These are phyloP conservation scores for Phytopythium chamaehyphon DNA, from an alignment of 352 stramenopile species.

Conservation along the genomic window DNA sequence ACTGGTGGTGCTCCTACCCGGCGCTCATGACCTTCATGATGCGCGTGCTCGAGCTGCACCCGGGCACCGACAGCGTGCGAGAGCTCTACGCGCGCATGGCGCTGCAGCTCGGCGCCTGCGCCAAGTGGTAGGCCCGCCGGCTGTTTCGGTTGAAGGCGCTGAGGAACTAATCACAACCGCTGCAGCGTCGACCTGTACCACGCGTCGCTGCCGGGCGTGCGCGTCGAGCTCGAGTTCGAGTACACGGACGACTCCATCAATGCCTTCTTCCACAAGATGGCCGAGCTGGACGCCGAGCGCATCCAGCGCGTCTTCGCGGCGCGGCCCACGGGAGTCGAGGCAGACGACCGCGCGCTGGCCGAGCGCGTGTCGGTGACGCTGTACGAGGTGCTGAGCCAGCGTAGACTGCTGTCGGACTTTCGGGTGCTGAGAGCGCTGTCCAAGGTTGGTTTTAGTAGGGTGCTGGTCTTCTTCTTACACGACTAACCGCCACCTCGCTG, in stretches of 20 bases:
- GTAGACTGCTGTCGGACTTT: slow-evolving; percentile 77
- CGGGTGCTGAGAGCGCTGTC: slow-evolving; percentile 71
- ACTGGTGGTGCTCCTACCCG: slow-evolving; percentile 81
- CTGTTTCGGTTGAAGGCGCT: neutral
- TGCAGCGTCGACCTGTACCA: slow-evolving; percentile 84
- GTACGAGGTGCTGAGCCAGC: slow-evolving; percentile 77
- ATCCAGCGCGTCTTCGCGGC: slow-evolving; percentile 45
- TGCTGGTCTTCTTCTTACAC: neutral
- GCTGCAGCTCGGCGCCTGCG: slow-evolving; percentile 50
- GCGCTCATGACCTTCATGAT: slow-evolving; percentile 87
- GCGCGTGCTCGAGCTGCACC: slow-evolving; percentile 79
- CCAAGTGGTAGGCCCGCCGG: slow-evolving; percentile 49
- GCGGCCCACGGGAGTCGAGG: slow-evolving; percentile 12
- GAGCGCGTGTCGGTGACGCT: slow-evolving; percentile 40
- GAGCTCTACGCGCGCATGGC: slow-evolving; percentile 74
- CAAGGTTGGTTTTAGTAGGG: slow-evolving; percentile 26
- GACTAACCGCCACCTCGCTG: slow-evolving; percentile 2
- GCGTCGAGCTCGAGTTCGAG: slow-evolving; percentile 70
- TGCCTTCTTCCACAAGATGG: slow-evolving; percentile 73
- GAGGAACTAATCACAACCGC: neutral
- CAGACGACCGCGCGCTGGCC: slow-evolving; percentile 19
- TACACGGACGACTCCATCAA: slow-evolving; percentile 71
- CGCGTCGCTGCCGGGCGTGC: slow-evolving; percentile 62
- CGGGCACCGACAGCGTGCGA: slow-evolving; percentile 59
- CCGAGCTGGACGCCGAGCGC: slow-evolving; percentile 65